Conservation (phyloP, 225 moss, liverwort and hornwort species). For the Lunularia cruciata region DNA sequence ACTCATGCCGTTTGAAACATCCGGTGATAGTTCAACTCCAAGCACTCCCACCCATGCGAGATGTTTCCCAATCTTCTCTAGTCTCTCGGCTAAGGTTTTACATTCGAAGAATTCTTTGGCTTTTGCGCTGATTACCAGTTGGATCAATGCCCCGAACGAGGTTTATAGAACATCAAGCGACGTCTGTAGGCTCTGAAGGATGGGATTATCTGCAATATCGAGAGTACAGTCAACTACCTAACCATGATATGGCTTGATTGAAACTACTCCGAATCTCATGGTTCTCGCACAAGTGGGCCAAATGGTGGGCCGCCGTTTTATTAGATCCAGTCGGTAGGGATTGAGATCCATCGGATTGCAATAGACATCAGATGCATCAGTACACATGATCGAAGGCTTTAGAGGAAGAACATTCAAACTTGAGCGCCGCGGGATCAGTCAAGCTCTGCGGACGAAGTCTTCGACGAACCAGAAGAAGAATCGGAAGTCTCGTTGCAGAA, state of each 20-base stretch:
- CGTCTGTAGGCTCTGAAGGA: conserved; percentile 10
- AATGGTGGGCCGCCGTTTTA: not conserved
- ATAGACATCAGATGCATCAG: not conserved
- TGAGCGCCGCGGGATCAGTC: not conserved
- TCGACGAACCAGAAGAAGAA: not conserved
- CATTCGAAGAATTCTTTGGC: not conserved
- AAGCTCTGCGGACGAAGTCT: not conserved
- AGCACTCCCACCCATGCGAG: not conserved
- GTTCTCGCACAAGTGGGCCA: not conserved
- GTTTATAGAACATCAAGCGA: not conserved
- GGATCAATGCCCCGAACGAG: not conserved
- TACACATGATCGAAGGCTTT: not conserved
- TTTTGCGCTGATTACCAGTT: not conserved
- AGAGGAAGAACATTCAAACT: not conserved
- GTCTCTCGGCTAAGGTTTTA: not conserved
- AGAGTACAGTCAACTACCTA: not conserved
- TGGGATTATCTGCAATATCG: not conserved
- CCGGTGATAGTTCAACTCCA: not conserved
- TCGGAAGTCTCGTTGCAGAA: too few species aligned
- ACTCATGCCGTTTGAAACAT: not conserved
- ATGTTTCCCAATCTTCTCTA: conserved; percentile 1
- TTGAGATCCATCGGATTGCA: conserved; percentile 1
- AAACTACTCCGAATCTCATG: not conserved
- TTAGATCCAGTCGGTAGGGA: not conserved
- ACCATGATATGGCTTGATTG: not conserved